phyloP scores from a whole-genome alignment of 352 stramenopile genomes.

The Phytopythium chamaehyphon region DNA sequence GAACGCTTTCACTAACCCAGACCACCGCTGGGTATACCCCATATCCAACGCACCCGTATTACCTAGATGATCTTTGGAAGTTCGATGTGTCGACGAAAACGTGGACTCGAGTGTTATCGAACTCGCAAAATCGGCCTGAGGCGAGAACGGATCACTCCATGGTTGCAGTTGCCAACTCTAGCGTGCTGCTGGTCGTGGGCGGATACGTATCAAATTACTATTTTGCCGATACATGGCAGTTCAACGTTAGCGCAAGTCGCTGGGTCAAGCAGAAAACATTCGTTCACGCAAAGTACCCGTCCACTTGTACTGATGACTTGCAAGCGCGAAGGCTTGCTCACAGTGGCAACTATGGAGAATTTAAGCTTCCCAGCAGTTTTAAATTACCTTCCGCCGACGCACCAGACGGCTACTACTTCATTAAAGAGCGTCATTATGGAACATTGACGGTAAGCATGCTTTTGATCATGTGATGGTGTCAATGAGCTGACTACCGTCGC shows the following conservation, averaged over 20 bases:
- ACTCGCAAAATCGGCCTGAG: conserved; percentile 28
- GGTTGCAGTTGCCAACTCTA: conserved; percentile 37
- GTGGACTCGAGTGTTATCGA: conserved; percentile 72
- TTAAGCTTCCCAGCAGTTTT: conserved; percentile 20
- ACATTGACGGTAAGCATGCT: conserved; percentile 43
- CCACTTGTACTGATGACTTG: conserved; percentile 91
- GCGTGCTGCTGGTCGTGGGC: conserved; percentile 91
- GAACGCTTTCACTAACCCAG: conserved; percentile 42
- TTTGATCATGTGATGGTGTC: too few relatives aligned
- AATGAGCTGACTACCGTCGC: too few relatives aligned
- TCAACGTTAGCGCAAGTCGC: conserved; percentile 87
- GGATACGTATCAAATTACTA: conserved; percentile 93
- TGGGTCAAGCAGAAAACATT: conserved; percentile 91
- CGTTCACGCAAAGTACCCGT: conserved; percentile 89
- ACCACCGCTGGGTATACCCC: conserved; percentile 65
- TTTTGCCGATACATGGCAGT: conserved; percentile 96
- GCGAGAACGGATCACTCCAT: conserved; percentile 83
- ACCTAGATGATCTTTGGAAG: conserved; percentile 92
- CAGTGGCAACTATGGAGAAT: conserved; percentile 73
- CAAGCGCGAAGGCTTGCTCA: conserved; percentile 38
- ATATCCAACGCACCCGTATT: conserved; percentile 92
- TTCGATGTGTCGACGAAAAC: conserved; percentile 85
- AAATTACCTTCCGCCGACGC: conserved; percentile 18
- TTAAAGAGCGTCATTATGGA: conserved; percentile 70
- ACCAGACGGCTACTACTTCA: conserved; percentile 56